Percentiles rank a stretch among this genome's conserved stretches.
These are phyloP conservation scores for Mycena alexandri DNA, from an alignment of 768 basidiomycete species.

Conservation along the genomic window DNA sequence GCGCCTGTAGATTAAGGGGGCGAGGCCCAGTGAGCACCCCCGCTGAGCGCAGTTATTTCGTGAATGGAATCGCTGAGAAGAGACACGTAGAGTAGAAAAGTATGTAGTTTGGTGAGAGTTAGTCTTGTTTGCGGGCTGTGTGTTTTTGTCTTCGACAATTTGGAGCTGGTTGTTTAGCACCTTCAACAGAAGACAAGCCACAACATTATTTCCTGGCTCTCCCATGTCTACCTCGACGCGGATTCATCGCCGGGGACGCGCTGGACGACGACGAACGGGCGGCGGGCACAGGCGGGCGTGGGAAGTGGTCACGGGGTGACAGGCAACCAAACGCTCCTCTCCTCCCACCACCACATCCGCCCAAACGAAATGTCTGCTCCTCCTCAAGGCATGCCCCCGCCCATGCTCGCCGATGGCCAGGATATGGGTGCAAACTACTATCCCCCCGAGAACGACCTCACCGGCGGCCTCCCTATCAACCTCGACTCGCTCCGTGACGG, in stretches of 20 bases:
- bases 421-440: constrained; percentile 77
- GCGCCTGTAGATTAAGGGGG: not conserved
- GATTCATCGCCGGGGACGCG: not conserved
- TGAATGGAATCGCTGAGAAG: too few species aligned
- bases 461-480: constrained; percentile 87
- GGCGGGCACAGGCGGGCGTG: constrained; percentile 7
- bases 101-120: not conserved
- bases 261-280: constrained; percentile 20
- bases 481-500: constrained; percentile 90
- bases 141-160: constrained; percentile 2
- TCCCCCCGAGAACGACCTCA: constrained; percentile 81
- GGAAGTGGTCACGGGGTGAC: not conserved
- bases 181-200: too few species aligned
- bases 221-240: too few species aligned
- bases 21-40: not conserved
- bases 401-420: constrained; percentile 71
- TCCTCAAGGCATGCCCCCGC: constrained; percentile 67
- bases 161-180: too few species aligned
- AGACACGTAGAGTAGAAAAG: too few species aligned
- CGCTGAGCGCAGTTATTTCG: not conserved
- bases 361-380: constrained; percentile 63
- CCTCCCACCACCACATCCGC: constrained; percentile 53
- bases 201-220: too few species aligned
- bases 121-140: too few species aligned
- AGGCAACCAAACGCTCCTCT: constrained; percentile 50